Evolutionary conservation across 176 grass and related monocot species (phyloP).

Genomic region (Panicum miliaceum): DNA sequence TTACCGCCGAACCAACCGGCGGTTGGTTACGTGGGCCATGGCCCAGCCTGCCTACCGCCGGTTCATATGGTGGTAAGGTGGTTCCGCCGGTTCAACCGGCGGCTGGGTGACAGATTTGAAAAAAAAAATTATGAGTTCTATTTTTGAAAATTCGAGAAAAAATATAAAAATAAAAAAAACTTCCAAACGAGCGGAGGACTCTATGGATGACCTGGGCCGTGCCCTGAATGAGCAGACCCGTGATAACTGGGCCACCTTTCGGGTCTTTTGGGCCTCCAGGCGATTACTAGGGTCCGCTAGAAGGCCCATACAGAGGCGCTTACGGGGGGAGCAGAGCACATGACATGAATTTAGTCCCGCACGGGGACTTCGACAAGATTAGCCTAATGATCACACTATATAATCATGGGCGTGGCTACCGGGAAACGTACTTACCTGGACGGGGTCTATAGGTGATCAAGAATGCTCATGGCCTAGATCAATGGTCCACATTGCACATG

Average conservation of each 20-base stretch:
- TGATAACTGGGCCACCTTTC: not conserved
- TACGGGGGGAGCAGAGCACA: not conserved
- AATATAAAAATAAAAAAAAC: no score
- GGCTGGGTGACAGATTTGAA: no score
- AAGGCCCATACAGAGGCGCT: not conserved
- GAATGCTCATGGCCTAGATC: constrained; percentile 30
- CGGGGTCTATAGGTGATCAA: constrained; percentile 35
- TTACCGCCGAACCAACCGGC: no score
- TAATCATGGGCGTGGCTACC: not conserved
- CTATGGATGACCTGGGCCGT: not conserved
- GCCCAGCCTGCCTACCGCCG: no score
- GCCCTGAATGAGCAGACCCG: not conserved
- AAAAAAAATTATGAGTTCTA: no score
- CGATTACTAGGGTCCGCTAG: not conserved
- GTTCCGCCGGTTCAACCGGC: no score
- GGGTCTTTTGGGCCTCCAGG: not conserved
- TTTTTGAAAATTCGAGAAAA: no score
- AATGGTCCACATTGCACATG: constrained; percentile 52
- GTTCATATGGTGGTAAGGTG: no score
- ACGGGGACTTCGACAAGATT: not conserved
- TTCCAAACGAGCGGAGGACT: no score
- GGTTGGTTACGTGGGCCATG: no score
- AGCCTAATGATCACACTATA: not conserved
- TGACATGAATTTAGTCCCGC: not conserved
- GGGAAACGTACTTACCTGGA: constrained; percentile 33